phyloP scores from a whole-genome alignment of 2,329 filamentous ascomycete genomes.

The Esteya vermicola region DNA sequence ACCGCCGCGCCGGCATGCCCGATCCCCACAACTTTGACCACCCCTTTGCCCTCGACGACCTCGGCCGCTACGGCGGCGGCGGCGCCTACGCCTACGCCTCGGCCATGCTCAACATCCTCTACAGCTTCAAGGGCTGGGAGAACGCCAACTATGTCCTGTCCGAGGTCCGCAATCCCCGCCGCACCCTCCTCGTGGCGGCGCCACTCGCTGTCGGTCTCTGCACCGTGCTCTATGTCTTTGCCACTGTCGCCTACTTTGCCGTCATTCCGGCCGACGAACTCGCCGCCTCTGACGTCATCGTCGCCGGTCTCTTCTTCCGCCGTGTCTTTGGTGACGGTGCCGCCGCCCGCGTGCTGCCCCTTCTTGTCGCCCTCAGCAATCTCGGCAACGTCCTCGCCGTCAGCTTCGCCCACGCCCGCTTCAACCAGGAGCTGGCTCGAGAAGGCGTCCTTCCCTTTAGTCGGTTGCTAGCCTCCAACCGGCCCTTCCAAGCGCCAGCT shows the following conservation, averaged over 20 bases:
- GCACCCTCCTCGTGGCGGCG: slow-evolving; percentile 40
- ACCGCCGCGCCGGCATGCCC: slow-evolving; percentile 9
- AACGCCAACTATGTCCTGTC: slow-evolving; percentile 41
- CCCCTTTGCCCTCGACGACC: slow-evolving; percentile 1
- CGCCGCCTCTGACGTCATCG: slow-evolving; percentile 33
- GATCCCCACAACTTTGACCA: slow-evolving; percentile 5
- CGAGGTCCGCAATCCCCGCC: slow-evolving; percentile 39
- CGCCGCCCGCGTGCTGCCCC: slow-evolving; percentile 32
- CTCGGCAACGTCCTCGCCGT: slow-evolving; percentile 3
- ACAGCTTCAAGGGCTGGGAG: slow-evolving; percentile 38
- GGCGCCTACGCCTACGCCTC: slow-evolving; percentile 26
- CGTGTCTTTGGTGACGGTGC: slow-evolving; percentile 10
- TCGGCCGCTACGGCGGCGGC: slow-evolving; percentile 1
- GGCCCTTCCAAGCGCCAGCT: neutral
- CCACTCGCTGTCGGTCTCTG: slow-evolving; percentile 38
- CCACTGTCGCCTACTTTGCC: slow-evolving; percentile 44
- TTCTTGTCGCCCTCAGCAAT: neutral
- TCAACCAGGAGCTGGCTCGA: slow-evolving; percentile 54
- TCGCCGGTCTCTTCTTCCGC: slow-evolving; percentile 42
- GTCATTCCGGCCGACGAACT: slow-evolving; percentile 42
- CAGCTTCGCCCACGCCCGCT: slow-evolving; percentile 42
- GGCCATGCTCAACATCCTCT: slow-evolving; percentile 40
- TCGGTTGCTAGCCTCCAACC: slow-evolving; percentile 47
- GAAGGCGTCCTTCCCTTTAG: slow-evolving; percentile 55
- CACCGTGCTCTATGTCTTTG: slow-evolving; percentile 38